Evolutionary conservation across 2,329 filamentous ascomycete genomes (phyloP).

Genomic region (Penicillium sclerotigenum): DNA sequence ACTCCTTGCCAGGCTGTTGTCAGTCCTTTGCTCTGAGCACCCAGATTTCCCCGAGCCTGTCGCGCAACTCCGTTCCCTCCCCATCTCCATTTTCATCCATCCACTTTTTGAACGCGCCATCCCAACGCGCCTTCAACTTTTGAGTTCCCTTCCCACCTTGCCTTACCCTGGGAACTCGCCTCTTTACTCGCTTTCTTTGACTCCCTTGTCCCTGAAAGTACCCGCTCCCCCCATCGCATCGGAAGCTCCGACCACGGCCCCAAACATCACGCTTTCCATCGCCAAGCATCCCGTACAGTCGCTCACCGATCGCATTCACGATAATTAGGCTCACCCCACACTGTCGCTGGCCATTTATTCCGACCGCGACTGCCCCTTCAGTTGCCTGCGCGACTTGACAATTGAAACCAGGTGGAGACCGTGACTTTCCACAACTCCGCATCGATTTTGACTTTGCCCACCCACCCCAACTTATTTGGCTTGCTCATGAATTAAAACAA

Average conservation of each 20-base stretch:
- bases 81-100: constrained; percentile 40
- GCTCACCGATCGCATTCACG: constrained; percentile 28
- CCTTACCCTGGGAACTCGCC: constrained; percentile 21
- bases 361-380: constrained; percentile 15
- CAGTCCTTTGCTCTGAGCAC: constrained; percentile 33
- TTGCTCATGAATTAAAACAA: constrained; percentile 33
- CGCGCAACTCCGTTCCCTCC: constrained; percentile 39
- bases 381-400: constrained; percentile 25
- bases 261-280: constrained; percentile 34
- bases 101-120: constrained; percentile 33
- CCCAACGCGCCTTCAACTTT: constrained; percentile 27
- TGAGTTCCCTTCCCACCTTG: constrained; percentile 21
- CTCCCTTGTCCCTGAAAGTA: constrained; percentile 18
- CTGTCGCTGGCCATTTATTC: constrained; percentile 16
- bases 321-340: constrained; percentile 20
- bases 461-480: constrained; percentile 15
- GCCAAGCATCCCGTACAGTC: constrained; percentile 33
- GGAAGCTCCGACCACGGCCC: constrained; percentile 25
- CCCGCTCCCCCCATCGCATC: constrained; percentile 26
- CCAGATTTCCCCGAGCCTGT: constrained; percentile 39
- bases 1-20: constrained; percentile 33
- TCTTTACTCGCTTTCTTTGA: constrained; percentile 21
- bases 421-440: constrained; percentile 19
- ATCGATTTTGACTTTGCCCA: constrained; percentile 20
- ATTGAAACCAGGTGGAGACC: constrained; percentile 19